Evolutionary conservation across 228 moss, liverwort and hornwort species (phyloP).

Genomic region (Sphagnum magellanicum): DNA sequence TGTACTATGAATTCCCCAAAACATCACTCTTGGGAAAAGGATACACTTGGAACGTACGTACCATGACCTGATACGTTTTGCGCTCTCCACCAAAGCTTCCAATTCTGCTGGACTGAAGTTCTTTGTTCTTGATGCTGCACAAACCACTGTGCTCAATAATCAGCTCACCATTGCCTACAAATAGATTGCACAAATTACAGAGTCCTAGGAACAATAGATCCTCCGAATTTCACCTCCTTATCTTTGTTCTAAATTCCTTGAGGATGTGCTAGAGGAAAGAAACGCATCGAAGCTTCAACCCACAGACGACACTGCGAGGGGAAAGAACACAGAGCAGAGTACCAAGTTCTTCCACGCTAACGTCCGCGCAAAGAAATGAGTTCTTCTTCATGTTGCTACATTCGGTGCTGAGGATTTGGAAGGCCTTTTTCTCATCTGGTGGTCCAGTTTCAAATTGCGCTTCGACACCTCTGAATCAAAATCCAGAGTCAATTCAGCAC

Average conservation of each 20-base stretch:
- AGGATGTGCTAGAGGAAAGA: too few species aligned
- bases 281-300: too few species aligned
- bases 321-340: neutral
- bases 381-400: constrained; percentile 88
- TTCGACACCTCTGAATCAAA: too few species aligned
- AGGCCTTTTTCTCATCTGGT: constrained; percentile 83
- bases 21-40: too few species aligned
- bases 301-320: too few species aligned
- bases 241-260: too few species aligned
- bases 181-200: too few species aligned
- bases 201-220: too few species aligned
- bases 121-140: constrained; percentile 64
- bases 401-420: constrained; percentile 85
- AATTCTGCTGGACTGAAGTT: constrained; percentile 97
- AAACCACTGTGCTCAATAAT: constrained; percentile 1
- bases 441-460: constrained; percentile 84
- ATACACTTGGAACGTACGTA: too few species aligned
- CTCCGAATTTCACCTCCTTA: too few species aligned
- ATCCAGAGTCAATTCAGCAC: too few species aligned
- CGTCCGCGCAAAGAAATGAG: constrained; percentile 54
- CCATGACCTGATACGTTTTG: constrained; percentile 64
- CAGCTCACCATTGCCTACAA: neutral
- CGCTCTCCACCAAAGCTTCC: constrained; percentile 96
- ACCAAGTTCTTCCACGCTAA: constrained; percentile 67
- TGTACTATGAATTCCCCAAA: too few species aligned